Evolutionary conservation across 2,329 filamentous ascomycete genomes (phyloP).

Genomic region (Aspergillus hiratsukae): DNA sequence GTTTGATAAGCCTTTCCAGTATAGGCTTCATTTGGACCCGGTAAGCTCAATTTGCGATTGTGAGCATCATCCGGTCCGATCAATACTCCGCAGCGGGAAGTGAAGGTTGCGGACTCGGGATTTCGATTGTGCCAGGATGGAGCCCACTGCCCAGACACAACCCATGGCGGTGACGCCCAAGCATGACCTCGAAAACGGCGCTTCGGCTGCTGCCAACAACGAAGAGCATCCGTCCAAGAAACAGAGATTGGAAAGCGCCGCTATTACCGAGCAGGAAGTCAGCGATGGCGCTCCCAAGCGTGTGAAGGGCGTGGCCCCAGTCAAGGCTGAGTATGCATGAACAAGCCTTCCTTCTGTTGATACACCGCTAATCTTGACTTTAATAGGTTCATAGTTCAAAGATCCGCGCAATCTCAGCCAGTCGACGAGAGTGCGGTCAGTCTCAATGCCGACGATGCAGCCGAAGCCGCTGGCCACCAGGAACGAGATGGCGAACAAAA

Average conservation of each 20-base stretch:
- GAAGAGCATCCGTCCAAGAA: constrained; percentile 55
- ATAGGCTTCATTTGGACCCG: not conserved
- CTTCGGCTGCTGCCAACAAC: constrained; percentile 23
- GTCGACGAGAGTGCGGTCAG: constrained; percentile 47
- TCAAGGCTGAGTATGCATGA: constrained; percentile 64
- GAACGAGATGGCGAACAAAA: constrained; percentile 36
- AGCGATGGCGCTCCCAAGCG: constrained; percentile 28
- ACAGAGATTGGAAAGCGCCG: constrained; percentile 49
- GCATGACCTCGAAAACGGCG: constrained; percentile 18
- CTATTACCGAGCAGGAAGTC: constrained; percentile 19
- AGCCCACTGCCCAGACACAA: constrained; percentile 6
- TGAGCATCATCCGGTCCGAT: not conserved
- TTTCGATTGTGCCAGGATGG: constrained; percentile 4
- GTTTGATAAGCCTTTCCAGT: not conserved
- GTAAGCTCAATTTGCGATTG: not conserved
- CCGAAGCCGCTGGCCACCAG: constrained; percentile 52
- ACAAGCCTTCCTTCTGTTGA: not conserved
- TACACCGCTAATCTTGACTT: not conserved
- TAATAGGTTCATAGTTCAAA: constrained; percentile 30
- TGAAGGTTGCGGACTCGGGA: not conserved
- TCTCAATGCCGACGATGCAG: constrained; percentile 58
- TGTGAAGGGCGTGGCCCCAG: constrained; percentile 59
- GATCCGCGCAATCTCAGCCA: constrained; percentile 15
- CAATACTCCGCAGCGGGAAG: not conserved
- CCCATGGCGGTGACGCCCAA: constrained; percentile 13